Conservation (phyloP, 2,329 filamentous ascomycete genomes). For the Neofusicoccum umdonicola region DNA sequence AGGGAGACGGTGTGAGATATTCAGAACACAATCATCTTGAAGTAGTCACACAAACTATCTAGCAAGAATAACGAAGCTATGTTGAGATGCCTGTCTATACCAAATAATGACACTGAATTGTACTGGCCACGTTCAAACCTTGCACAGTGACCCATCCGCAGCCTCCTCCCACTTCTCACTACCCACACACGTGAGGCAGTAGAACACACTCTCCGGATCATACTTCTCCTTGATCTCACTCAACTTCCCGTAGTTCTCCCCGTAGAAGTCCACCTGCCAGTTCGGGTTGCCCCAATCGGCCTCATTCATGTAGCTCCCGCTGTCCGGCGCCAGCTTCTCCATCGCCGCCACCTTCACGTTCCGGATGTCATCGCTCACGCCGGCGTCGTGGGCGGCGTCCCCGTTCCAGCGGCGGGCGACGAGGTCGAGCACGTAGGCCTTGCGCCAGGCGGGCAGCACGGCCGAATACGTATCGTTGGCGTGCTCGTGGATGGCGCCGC, state of each 20-base stretch:
- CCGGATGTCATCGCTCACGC: constrained; percentile 21
- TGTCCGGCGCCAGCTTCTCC: constrained; percentile 27
- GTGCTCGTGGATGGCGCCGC: constrained; percentile 34
- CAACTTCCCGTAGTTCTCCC: neutral
- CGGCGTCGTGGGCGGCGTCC: constrained; percentile 27
- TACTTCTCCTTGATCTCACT: constrained; percentile 1
- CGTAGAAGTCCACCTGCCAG: constrained; percentile 29
- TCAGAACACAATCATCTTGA: too few species aligned
- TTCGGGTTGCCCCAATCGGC: constrained; percentile 28
- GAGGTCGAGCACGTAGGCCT: constrained; percentile 35
- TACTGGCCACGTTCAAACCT: too few species aligned
- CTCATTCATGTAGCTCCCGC: constrained; percentile 31
- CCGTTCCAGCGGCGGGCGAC: constrained; percentile 27
- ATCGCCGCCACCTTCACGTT: constrained; percentile 31
- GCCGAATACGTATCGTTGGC: constrained; percentile 45
- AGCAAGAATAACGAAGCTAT: too few species aligned
- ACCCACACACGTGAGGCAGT: neutral
- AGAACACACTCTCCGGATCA: neutral
- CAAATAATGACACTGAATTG: too few species aligned
- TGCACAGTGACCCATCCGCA: neutral
- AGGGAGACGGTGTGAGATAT: too few species aligned
- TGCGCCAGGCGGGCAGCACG: constrained; percentile 54
- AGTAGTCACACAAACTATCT: too few species aligned
- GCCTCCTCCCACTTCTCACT: neutral
- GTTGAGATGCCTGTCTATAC: too few species aligned